Conservation (phyloP, 495 filamentous ascomycete genomes). For the Aspergillus hancockii region DNA sequence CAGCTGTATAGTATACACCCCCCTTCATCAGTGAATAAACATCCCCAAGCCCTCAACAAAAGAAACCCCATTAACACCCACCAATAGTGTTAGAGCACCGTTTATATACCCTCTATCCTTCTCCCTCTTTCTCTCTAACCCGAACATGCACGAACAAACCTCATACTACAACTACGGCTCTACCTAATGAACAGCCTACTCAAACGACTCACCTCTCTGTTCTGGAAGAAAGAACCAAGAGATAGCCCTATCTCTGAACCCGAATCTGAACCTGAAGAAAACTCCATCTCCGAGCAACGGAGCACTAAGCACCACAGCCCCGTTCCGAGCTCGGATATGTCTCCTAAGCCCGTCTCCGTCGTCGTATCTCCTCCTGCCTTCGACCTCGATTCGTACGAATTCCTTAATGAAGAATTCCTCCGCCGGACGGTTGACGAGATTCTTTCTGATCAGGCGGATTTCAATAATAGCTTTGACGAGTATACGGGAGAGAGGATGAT, state of each 20-base stretch:
- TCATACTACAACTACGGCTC: background rate
- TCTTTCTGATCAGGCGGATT: conserved; percentile 26
- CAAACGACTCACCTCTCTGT: background rate
- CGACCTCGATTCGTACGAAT: conserved; percentile 22
- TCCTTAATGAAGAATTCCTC: conserved; percentile 18
- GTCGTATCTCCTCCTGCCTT: conserved; percentile 24
- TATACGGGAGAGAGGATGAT: conserved; percentile 7
- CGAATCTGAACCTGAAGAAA: conserved; percentile 27
- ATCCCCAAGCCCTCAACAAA: background rate
- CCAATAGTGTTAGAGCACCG: background rate
- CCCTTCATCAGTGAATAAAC: background rate
- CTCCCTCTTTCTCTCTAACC: background rate
- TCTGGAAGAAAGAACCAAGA: background rate
- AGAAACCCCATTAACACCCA: background rate
- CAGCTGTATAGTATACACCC: background rate
- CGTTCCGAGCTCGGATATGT: background rate
- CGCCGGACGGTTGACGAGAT: conserved; percentile 26
- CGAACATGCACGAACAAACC: background rate
- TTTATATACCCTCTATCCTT: background rate
- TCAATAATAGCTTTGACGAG: conserved; percentile 22
- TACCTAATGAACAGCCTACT: background rate
- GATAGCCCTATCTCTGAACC: background rate
- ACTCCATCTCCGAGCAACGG: conserved; percentile 36
- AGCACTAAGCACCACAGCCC: background rate
- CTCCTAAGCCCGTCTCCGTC: conserved; percentile 15